phyloP scores from a whole-genome alignment of 2,329 filamentous ascomycete genomes.

The Bipolaris victoriae region DNA sequence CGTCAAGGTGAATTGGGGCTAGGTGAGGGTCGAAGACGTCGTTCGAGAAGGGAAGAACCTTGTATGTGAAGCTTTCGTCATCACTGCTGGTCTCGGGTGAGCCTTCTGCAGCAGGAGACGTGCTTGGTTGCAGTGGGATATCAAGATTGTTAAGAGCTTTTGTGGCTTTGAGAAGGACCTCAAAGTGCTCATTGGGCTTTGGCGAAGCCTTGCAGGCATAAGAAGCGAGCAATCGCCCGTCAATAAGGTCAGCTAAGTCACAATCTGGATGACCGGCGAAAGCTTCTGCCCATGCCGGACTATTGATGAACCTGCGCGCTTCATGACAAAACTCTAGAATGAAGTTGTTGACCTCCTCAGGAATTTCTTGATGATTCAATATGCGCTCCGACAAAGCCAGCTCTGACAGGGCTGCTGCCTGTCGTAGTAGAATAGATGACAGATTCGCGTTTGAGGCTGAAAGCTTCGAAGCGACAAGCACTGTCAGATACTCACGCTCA shows the following conservation, averaged over 20 bases:
- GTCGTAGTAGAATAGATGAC: conserved; percentile 52
- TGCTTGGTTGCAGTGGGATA: conserved; percentile 17
- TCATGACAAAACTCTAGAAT: conserved; percentile 50
- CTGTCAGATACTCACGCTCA: conserved; percentile 45
- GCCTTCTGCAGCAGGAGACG: conserved; percentile 4
- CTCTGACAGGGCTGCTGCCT: conserved; percentile 51
- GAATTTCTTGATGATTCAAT: conserved; percentile 38
- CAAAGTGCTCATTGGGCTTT: conserved; percentile 28
- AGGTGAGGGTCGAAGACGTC: conserved; percentile 57
- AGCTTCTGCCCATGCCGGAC: conserved; percentile 44
- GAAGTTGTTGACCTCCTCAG: conserved; percentile 39
- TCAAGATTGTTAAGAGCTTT: conserved; percentile 25
- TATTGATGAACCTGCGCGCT: conserved; percentile 48
- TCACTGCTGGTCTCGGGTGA: conserved; percentile 10
- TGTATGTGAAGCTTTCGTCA: conserved; percentile 25
- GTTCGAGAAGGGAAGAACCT: conserved; percentile 57
- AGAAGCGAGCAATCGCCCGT: conserved; percentile 56
- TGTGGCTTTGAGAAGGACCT: conserved; percentile 27
- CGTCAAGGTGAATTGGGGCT: conserved; percentile 51
- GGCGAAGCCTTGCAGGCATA: conserved; percentile 29
- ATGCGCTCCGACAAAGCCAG: conserved; percentile 51
- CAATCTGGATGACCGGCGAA: conserved; percentile 37
- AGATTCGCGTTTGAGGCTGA: conserved; percentile 41
- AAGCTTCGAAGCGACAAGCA: conserved; percentile 44
- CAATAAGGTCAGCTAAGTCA: conserved; percentile 62